Evolutionary conservation across 441 rosid genomes (phyloP).

Genomic region (Gossypium davidsonii): DNA sequence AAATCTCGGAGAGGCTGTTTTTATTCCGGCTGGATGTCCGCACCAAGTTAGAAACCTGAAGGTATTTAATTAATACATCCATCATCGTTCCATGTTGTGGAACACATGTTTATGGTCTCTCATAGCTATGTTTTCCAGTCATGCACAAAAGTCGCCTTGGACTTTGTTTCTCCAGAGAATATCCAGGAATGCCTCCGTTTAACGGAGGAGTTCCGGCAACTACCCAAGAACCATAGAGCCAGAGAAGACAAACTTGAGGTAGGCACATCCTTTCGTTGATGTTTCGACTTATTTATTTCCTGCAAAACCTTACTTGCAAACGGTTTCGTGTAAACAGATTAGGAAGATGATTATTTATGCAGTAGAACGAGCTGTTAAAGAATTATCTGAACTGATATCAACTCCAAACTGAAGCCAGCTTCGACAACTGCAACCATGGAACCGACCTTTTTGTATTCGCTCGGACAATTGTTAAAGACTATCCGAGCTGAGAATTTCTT

Average conservation of each 20-base stretch:
- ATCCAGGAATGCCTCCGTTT: constrained; percentile 63
- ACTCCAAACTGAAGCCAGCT: background rate
- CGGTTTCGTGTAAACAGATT: constrained; percentile 33
- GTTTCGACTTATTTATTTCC: background rate
- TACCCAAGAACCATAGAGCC: constrained; percentile 70
- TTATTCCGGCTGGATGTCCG: constrained; percentile 94
- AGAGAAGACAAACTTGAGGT: constrained; percentile 97
- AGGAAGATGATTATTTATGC: constrained; percentile 79
- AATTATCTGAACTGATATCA: constrained; percentile 23
- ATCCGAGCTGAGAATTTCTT: background rate
- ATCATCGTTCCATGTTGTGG: background rate
- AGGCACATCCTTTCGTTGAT: background rate
- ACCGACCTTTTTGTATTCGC: background rate
- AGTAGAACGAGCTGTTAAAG: constrained; percentile 37
- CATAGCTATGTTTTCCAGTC: constrained; percentile 39
- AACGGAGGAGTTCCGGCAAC: constrained; percentile 75
- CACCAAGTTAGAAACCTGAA: constrained; percentile 92
- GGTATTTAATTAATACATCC: constrained; percentile 31
- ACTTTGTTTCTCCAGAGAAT: constrained; percentile 87
- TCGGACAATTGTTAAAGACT: background rate
- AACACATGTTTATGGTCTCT: background rate
- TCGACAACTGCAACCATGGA: background rate
- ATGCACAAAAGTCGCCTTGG: constrained; percentile 85
- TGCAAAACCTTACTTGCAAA: background rate
- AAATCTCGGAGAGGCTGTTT: constrained; percentile 74